These are phyloP conservation scores for Cyberlindnera japonica DNA, from an alignment of 805 yeast genomes.

Conservation along the genomic window DNA sequence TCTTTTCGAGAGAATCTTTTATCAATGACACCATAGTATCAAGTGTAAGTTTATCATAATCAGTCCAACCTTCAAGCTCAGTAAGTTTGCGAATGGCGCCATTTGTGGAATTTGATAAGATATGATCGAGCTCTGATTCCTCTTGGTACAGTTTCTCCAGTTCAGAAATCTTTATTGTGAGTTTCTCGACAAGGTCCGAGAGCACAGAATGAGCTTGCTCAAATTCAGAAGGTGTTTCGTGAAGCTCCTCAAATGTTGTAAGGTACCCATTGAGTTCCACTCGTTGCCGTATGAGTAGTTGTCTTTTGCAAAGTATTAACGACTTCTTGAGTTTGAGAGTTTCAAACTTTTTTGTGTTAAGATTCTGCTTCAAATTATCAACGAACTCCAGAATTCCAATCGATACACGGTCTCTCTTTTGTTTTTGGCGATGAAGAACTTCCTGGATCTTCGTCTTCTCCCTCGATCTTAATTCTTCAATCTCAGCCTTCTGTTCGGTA, in stretches of 20 bases:
- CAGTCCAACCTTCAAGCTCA: conserved; percentile 57
- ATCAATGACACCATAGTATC: conserved; percentile 40
- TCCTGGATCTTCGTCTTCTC: conserved; percentile 42
- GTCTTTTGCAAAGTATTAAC: conserved; percentile 35
- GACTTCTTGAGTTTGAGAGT: conserved; percentile 39
- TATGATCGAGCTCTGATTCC: conserved; percentile 50
- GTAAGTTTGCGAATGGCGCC: conserved; percentile 44
- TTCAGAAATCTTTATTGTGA: conserved; percentile 44
- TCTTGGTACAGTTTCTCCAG: conserved; percentile 48
- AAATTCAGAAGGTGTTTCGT: conserved; percentile 26
- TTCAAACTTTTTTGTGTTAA: conserved; percentile 42
- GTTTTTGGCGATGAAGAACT: conserved; percentile 33
- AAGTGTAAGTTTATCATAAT: conserved; percentile 39
- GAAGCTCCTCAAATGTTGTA: conserved; percentile 21
- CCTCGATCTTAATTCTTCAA: conserved; percentile 59
- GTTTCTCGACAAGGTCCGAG: conserved; percentile 34
- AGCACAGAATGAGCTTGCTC: conserved; percentile 26
- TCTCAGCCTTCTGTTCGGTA: conserved; percentile 72
- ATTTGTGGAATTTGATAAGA: conserved; percentile 42
- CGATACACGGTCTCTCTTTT: conserved; percentile 37
- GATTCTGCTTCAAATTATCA: conserved; percentile 37
- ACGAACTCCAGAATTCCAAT: conserved; percentile 40
- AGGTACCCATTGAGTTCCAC: conserved; percentile 33
- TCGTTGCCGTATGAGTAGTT: conserved; percentile 39
- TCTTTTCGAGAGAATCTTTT: conserved; percentile 47